These are phyloP conservation scores for Murraya koenigii DNA, from an alignment of 345 rosid genomes.

Conservation along the genomic window DNA sequence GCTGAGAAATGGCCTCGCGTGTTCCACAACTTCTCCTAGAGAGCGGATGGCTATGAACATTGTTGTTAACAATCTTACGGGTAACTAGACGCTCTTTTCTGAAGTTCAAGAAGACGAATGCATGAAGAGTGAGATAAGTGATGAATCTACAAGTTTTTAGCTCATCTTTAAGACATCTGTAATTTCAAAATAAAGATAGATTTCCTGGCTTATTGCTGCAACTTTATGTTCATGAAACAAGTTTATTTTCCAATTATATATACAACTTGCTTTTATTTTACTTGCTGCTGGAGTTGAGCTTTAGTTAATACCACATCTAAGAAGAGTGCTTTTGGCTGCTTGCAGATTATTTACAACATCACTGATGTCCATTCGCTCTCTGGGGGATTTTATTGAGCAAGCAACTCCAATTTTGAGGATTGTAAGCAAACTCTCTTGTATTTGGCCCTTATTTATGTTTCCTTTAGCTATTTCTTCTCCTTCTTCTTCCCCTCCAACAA, in stretches of 20 bases:
- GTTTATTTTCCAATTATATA: neutral
- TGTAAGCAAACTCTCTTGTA: slow-evolving; percentile 17
- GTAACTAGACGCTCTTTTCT: slow-evolving; percentile 18
- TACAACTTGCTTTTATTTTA: neutral
- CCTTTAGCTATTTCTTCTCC: neutral
- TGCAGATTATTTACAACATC: slow-evolving; percentile 7
- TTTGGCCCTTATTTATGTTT: neutral
- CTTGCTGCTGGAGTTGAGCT: neutral
- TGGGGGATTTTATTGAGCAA: slow-evolving; percentile 16
- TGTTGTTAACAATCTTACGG: slow-evolving; percentile 23
- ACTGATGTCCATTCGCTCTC: slow-evolving; percentile 2
- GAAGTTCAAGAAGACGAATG: neutral
- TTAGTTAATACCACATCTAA: neutral
- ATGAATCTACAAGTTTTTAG: neutral
- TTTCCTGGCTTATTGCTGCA: neutral
- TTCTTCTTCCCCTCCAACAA: neutral
- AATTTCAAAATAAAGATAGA: neutral
- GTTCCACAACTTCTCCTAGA: slow-evolving; percentile 14
- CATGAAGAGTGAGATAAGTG: neutral
- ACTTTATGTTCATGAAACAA: neutral
- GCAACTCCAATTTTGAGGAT: slow-evolving; percentile 15
- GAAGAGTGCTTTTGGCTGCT: slow-evolving; percentile 23
- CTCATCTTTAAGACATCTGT: neutral
- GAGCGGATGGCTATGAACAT: slow-evolving; percentile 10
- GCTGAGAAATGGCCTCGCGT: slow-evolving; percentile 21